These are phyloP conservation scores for Atractiella rhizophila DNA, from an alignment of 768 basidiomycete species.

Conservation along the genomic window DNA sequence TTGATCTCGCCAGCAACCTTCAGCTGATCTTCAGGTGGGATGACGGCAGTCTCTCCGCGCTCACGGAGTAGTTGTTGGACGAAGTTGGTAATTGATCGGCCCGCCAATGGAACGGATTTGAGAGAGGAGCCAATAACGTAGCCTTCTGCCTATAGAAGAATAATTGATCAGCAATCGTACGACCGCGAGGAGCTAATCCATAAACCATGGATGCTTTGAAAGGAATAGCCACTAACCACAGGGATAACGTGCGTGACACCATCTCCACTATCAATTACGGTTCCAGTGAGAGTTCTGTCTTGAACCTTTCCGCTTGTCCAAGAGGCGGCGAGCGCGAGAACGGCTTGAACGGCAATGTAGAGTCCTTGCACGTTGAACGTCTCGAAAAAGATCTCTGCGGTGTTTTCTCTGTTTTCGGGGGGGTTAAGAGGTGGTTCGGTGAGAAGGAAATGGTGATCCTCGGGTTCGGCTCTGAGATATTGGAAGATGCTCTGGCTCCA, in stretches of 20 bases:
- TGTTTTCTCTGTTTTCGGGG: constrained; percentile 95
- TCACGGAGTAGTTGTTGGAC: constrained; percentile 88
- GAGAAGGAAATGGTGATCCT: constrained; percentile 92
- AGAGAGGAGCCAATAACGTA: constrained; percentile 98
- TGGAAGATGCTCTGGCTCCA: constrained; percentile 99
- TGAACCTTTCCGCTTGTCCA: constrained; percentile 58
- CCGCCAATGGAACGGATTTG: constrained; percentile 96
- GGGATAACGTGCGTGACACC: constrained; percentile 94
- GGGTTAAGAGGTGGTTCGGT: constrained; percentile 98
- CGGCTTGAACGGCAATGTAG: constrained; percentile 96
- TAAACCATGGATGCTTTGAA: not conserved
- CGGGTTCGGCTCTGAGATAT: constrained; percentile 89
- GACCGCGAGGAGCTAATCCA: not conserved
- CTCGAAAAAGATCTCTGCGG: constrained; percentile 98
- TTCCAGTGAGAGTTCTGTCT: constrained; percentile 30
- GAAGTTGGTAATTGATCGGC: constrained; percentile 87
- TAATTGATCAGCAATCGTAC: not conserved
- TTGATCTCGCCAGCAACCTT: constrained; percentile 80
- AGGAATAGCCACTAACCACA: constrained; percentile 18
- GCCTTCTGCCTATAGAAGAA: constrained; percentile 42
- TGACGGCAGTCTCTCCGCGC: constrained; percentile 66
- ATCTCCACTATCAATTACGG: constrained; percentile 95
- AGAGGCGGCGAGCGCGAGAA: constrained; percentile 86
- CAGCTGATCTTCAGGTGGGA: constrained; percentile 85
- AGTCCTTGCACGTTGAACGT: constrained; percentile 97